A percentile compares a stretch with the other conserved stretches of the same genome.
phyloP scores from a whole-genome alignment of 2,329 filamentous ascomycete genomes.

The Sporothrix dimorphospora region DNA sequence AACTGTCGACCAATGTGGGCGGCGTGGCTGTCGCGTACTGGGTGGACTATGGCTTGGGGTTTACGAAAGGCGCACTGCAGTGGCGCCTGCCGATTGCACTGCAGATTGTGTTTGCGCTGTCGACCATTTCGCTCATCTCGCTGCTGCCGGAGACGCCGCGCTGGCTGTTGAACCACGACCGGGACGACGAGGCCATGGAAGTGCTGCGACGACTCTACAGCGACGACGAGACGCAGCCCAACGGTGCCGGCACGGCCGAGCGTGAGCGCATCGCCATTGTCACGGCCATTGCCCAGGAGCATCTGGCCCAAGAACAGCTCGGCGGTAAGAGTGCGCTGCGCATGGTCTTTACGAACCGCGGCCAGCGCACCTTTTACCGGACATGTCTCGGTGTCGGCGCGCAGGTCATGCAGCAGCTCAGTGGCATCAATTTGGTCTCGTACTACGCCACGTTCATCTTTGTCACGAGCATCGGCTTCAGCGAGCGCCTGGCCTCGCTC shows the following conservation, averaged over 20 bases:
- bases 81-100: slow-evolving; percentile 30
- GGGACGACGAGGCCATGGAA: slow-evolving; percentile 40
- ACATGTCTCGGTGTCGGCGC: slow-evolving; percentile 55
- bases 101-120: slow-evolving; percentile 34
- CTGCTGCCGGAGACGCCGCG: slow-evolving; percentile 43
- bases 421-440: slow-evolving; percentile 60
- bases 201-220: slow-evolving; percentile 40
- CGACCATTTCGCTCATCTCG: slow-evolving; percentile 45
- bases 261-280: slow-evolving; percentile 38
- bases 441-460: slow-evolving; percentile 40
- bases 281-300: slow-evolving; percentile 53
- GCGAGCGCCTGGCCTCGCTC: slow-evolving; percentile 33
- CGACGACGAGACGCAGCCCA: slow-evolving; percentile 32
- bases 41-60: slow-evolving; percentile 28
- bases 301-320: slow-evolving; percentile 55
- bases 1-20: slow-evolving; percentile 43
- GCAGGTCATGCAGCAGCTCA: slow-evolving; percentile 66
- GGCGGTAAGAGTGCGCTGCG: slow-evolving; percentile 46
- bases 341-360: slow-evolving; percentile 61
- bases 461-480: slow-evolving; percentile 33
- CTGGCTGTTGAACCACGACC: slow-evolving; percentile 40
- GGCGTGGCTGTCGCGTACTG: slow-evolving; percentile 35
- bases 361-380: slow-evolving; percentile 53
- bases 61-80: not conserved
- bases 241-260: slow-evolving; percentile 32